Percentiles rank a stretch among this genome's conserved stretches.
These are phyloP conservation scores for Wallemia hederae DNA, from an alignment of 1,284 basidiomycete genomes.

Conservation along the genomic window DNA sequence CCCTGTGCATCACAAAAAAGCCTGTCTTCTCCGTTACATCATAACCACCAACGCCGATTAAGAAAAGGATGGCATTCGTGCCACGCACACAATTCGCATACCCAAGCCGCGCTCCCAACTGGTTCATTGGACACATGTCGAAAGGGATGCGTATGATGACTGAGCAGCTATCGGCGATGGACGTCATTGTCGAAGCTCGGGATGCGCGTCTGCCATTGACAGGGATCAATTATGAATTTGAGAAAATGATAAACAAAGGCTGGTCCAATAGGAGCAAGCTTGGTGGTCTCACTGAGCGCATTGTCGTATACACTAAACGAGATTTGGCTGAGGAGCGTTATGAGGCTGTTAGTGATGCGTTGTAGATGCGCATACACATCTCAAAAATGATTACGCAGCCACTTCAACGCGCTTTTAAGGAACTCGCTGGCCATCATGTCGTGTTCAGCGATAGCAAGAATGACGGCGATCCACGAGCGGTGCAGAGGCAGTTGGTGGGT, in stretches of 20 bases:
- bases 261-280: constrained; percentile 14
- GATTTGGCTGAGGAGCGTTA: constrained; percentile 67
- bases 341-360: constrained; percentile 32
- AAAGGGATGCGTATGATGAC: constrained; percentile 52
- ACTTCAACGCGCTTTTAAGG: constrained; percentile 17
- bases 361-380: not conserved
- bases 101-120: constrained; percentile 37
- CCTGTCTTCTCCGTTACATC: not conserved
- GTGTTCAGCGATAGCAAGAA: constrained; percentile 23
- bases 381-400: constrained; percentile 13
- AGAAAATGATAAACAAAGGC: constrained; percentile 22
- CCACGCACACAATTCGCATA: constrained; percentile 17
- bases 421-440: constrained; percentile 19
- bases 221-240: constrained; percentile 66
- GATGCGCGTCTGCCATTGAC: constrained; percentile 80
- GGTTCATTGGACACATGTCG: constrained; percentile 95
- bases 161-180: constrained; percentile 42
- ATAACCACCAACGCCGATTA: not conserved
- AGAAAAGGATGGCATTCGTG: constrained; percentile 13
- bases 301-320: constrained; percentile 76
- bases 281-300: constrained; percentile 32
- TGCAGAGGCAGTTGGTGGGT: constrained; percentile 20
- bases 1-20: not conserved
- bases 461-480: constrained; percentile 18
- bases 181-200: constrained; percentile 75